phyloP scores from a whole-genome alignment of 2,329 filamentous ascomycete species.

The Colletotrichum incanum region DNA sequence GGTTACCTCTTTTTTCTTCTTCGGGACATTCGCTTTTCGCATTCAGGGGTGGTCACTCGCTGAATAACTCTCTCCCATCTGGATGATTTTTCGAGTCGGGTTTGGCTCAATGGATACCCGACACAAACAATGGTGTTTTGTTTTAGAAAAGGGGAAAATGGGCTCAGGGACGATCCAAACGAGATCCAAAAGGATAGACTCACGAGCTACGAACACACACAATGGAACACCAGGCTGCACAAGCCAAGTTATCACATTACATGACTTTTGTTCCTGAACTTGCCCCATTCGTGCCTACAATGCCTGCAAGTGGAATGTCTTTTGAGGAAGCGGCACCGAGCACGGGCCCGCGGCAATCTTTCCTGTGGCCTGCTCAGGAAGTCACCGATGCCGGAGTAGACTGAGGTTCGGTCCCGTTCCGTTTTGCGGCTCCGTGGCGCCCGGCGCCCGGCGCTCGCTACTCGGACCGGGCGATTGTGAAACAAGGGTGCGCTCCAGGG shows the following conservation, averaged over 20 bases:
- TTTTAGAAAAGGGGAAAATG: constrained; percentile 31
- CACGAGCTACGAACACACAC: constrained; percentile 46
- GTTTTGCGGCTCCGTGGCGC: background rate
- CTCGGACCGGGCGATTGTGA: background rate
- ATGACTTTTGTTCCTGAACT: background rate
- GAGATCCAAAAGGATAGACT: constrained; percentile 46
- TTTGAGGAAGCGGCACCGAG: too few relatives aligned
- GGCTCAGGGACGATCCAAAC: constrained; percentile 39
- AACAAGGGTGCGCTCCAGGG: background rate
- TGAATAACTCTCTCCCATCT: constrained; percentile 39
- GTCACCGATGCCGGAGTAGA: background rate
- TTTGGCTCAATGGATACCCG: constrained; percentile 40
- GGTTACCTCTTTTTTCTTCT: constrained; percentile 42
- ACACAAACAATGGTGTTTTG: constrained; percentile 40
- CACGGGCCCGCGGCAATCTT: rapidly evolving
- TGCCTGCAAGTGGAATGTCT: background rate
- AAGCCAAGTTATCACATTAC: constrained; percentile 12
- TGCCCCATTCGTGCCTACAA: background rate
- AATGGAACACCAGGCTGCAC: constrained; percentile 40
- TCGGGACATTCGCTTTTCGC: constrained; percentile 39
- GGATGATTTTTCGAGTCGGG: constrained; percentile 40
- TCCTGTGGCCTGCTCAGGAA: background rate
- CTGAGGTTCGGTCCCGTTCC: background rate
- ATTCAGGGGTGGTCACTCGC: constrained; percentile 44
- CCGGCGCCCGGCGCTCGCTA: background rate